Evolutionary conservation across 805 yeast genomes (phyloP).

Genomic region (Jamesozyma jinghongensis): DNA sequence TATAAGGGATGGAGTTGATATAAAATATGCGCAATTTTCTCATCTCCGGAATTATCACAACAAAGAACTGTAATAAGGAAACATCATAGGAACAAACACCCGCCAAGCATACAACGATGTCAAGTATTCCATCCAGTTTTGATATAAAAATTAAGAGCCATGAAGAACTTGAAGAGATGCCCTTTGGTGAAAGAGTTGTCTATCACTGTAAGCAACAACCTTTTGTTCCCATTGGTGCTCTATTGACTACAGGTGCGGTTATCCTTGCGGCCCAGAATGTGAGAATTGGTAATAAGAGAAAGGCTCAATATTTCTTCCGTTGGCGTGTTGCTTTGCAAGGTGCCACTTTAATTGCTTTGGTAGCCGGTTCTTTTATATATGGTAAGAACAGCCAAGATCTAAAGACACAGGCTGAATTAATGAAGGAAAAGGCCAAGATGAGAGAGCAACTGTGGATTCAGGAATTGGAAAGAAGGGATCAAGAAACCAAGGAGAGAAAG

Average conservation of each 20-base stretch:
- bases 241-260: constrained; percentile 75
- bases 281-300: constrained; percentile 57
- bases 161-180: constrained; percentile 8
- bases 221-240: constrained; percentile 72
- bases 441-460: constrained; percentile 86
- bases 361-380: constrained; percentile 67
- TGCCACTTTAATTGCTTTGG: constrained; percentile 70
- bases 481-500: constrained; percentile 56
- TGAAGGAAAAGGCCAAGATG: constrained; percentile 69
- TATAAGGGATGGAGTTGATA: too few relatives aligned
- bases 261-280: constrained; percentile 68
- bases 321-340: constrained; percentile 87
- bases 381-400: constrained; percentile 43
- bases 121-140: constrained; percentile 25
- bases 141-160: constrained; percentile 2
- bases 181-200: constrained; percentile 35
- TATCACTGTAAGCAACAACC: constrained; percentile 78
- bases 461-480: constrained; percentile 81
- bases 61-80: too few relatives aligned
- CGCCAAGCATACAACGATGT: too few relatives aligned
- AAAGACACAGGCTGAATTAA: constrained; percentile 51
- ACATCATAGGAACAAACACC: too few relatives aligned
- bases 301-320: constrained; percentile 80
- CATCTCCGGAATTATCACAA: too few relatives aligned
- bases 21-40: too few relatives aligned